phyloP scores from a whole-genome alignment of 1,284 basidiomycete genomes.

The Ceratorhiza oryzae-sativae region DNA sequence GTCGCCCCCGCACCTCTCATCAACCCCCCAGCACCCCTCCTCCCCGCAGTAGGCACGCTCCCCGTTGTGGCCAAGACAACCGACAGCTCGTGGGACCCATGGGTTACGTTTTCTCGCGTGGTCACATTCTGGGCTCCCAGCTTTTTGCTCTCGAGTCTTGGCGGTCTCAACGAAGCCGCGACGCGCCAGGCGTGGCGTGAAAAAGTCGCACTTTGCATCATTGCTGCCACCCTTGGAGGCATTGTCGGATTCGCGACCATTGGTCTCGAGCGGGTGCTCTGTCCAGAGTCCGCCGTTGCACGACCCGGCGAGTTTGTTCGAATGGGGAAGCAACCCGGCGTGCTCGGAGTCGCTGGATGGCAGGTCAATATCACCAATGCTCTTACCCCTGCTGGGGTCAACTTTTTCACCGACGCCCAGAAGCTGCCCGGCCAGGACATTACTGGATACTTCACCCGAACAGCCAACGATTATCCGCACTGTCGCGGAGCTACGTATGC shows the following conservation, averaged over 20 bases:
- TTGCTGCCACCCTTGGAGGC: conserved; percentile 80
- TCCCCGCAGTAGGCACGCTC: conserved; percentile 49
- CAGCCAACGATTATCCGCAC: conserved; percentile 64
- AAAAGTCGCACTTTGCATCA: conserved; percentile 92
- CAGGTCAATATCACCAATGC: conserved; percentile 74
- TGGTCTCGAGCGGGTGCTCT: conserved; percentile 91
- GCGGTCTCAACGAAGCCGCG: conserved; percentile 81
- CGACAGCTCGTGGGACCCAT: conserved; percentile 66
- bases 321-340: conserved; percentile 64
- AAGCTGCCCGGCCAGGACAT: conserved; percentile 83
- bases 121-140: conserved; percentile 93
- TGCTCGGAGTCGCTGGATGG: conserved; percentile 79
- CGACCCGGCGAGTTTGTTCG: conserved; percentile 71
- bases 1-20: conserved; percentile 95
- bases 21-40: conserved; percentile 65
- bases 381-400: conserved; percentile 59
- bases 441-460: conserved; percentile 81
- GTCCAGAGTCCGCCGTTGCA: conserved; percentile 69
- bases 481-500: conserved; percentile 69
- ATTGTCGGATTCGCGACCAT: conserved; percentile 92
- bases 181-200: conserved; percentile 96
- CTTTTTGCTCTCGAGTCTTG: conserved; percentile 72
- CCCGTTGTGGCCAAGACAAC: conserved; percentile 46
- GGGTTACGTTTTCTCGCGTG: conserved; percentile 81
- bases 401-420: conserved; percentile 66